Evolutionary conservation across 1,284 basidiomycete species (phyloP), one percentile per base, ranked within the genome.

Genomic region (Sanghuangporus sanghuang): DNA sequence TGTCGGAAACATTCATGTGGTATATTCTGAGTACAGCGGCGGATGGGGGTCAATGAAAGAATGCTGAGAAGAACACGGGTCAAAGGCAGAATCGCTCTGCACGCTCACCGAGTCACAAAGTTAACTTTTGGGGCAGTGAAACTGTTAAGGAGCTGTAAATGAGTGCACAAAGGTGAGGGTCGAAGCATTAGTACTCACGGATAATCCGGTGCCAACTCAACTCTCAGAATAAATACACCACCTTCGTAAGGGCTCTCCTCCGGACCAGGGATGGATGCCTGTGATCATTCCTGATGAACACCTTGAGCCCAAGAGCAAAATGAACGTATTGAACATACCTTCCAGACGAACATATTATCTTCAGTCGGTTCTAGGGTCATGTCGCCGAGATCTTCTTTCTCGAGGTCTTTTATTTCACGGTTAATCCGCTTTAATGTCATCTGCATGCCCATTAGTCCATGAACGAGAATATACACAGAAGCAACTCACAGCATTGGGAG

Each of bases 1-100:
- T 82, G 59, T 90, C 87, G 62, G 89, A 89, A 63, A 96, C 92
- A 72, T 96, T 96, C 89, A 95, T 95, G 71, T 96, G 93, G 72
- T 95, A 95, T 73, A 95, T 93, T 71, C 91, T 93, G 50, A 7
- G 23, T 21, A 23, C 23, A 32, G 6, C 50, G 18, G 16, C n/a
- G 18, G 4, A 49, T 49, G 23, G 9, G 2, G 18, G 27, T 32
- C 27, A 32, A 54, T 38, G 8, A 6, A 54, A 7, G 16, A 54
- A 7, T 5, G 11, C 35, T n/a, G 4, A 5, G 53, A n/a, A 5
- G 12, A 18, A 36, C 4, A 14, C 12, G 39, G 14, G 8, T 32
- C 53, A 18, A 32, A 36, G 53, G 14, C 35, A 18, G 32, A 38
- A 38, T 16, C 53, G 3, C 18, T n/a, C 21, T 44, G 46, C 18